These are phyloP conservation scores for Blastobotrys raffinosifermentans DNA, from an alignment of 1,139 yeast genomes.

Conservation along the genomic window DNA sequence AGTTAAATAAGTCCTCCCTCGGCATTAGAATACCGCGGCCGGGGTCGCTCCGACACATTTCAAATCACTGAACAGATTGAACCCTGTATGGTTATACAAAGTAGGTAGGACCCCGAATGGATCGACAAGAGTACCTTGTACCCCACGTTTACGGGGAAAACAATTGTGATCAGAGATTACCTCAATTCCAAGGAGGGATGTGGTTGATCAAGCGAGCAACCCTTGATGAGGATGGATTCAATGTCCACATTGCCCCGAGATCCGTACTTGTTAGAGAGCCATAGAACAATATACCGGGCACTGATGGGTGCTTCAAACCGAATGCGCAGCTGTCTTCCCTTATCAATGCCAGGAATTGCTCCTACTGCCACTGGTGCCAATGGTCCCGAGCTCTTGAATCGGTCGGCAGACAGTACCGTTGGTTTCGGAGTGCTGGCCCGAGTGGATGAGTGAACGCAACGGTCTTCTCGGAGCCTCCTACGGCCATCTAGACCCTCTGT, in stretches of 20 bases:
- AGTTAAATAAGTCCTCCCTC: too few species aligned
- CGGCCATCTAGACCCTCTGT: constrained; percentile 3
- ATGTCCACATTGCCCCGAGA: constrained; percentile 14
- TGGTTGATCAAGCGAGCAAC: too few species aligned
- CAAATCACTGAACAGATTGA: too few species aligned
- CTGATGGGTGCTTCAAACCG: constrained; percentile 11
- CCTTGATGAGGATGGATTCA: constrained; percentile 7
- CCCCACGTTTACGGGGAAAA: too few species aligned
- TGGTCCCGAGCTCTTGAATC: constrained; percentile 6
- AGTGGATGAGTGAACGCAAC: background rate
- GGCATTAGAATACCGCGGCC: too few species aligned
- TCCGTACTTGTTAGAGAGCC: constrained; percentile 10
- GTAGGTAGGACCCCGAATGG: too few species aligned
- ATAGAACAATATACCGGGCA: constrained; percentile 12
- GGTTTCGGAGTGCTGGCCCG: constrained; percentile 1
- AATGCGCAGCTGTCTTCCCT: constrained; percentile 12
- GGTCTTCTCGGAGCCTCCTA: background rate
- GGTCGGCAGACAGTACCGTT: constrained; percentile 1
- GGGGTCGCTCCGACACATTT: too few species aligned
- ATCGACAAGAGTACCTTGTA: too few species aligned
- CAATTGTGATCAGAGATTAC: too few species aligned
- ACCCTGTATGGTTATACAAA: too few species aligned
- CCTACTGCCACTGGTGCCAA: constrained; percentile 14
- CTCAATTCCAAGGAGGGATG: too few species aligned
- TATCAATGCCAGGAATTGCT: constrained; percentile 7